phyloP scores from a whole-genome alignment of 805 yeast genomes.

The Saccharomycopsis sp. region DNA sequence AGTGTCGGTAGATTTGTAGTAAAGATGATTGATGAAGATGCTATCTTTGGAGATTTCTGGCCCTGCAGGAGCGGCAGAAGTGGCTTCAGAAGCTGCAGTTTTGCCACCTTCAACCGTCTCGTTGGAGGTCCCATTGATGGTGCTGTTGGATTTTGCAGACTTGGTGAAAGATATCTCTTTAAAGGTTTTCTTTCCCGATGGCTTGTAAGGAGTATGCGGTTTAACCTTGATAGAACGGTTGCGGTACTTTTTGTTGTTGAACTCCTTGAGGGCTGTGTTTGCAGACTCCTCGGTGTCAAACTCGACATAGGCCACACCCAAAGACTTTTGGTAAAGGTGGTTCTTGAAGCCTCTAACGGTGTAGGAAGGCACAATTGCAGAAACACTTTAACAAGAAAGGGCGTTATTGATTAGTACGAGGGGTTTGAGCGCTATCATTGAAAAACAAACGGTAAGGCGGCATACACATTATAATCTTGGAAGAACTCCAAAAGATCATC shows the following conservation, averaged over 20 bases:
- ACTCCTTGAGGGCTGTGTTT: conserved; percentile 60
- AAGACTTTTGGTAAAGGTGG: conserved; percentile 32
- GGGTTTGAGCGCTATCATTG: too few relatives aligned
- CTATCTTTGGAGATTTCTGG: conserved; percentile 34
- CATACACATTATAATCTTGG: conserved; percentile 37
- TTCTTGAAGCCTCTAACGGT: conserved; percentile 39
- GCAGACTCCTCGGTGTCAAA: conserved; percentile 69
- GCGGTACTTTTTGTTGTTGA: conserved; percentile 62
- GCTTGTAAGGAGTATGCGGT: conserved; percentile 21
- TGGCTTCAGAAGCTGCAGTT: neutral
- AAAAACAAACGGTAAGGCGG: neutral
- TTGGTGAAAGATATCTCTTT: neutral
- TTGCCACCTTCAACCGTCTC: neutral
- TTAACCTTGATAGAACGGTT: conserved; percentile 39
- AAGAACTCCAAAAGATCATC: conserved; percentile 45
- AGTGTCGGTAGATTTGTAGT: conserved; percentile 33
- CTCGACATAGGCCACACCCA: conserved; percentile 70
- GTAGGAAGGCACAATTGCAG: conserved; percentile 46
- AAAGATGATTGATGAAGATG: conserved; percentile 35
- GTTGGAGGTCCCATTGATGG: neutral
- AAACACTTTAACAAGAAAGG: conserved; percentile 24
- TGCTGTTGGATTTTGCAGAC: neutral
- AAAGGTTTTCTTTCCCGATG: conserved; percentile 3
- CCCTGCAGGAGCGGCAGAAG: neutral
- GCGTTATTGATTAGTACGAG: too few relatives aligned